Evolutionary conservation across 441 rosid species (phyloP), one percentile per base, ranked within the genome.

Genomic region (Gossypium trilobum): DNA sequence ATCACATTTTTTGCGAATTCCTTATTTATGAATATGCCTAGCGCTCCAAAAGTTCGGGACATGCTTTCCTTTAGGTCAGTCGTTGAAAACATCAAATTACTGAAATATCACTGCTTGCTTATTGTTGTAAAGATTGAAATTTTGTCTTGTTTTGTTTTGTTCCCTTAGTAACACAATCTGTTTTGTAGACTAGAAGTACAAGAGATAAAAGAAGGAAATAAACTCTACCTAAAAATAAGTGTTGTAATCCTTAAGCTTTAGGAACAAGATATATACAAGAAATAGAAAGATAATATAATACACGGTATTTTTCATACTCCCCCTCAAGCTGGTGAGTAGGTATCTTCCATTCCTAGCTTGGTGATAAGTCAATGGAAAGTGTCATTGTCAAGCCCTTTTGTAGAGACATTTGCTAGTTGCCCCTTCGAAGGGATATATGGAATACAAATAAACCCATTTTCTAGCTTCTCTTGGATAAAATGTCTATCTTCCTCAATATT

Each of bases 1-100:
- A 88, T 95, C 81, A 92, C 98, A 71, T 95, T 95, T 85, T 95
- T 95, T 82, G 92, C 99, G 64, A 95, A 95, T 78, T 91, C 99
- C 73, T 80, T 95, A 71, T 92, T 88, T 81, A 95, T 95, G 99
- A 87, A 82, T 79, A 86, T 95, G 92, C 99, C 99, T 57, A 71
- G 75, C n/a, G 96, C 99, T 72, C 99, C 96, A 17, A 86, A 78
- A 84, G 95, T 95, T 54, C 95, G 89, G 66, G 89, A 86, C 84
- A 92, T 95, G 97, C 80, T 92, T 69, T 90, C 99, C 50, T 92
- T 92, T 65, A 92, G 99, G 99, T 89, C 63, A 78, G 87, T 75
- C 13, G 68, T 73, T 61, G 16, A 48, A 8, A 5, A 29, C 27
- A 51, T 31, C 11, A 51, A 29, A 68, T 51, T 68, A 52, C 48